A percentile compares a stretch with the other conserved stretches of the same genome.
phyloP scores from a whole-genome alignment of 2,329 filamentous ascomycete species.

The Arthrobotrys pseudoclavata region DNA sequence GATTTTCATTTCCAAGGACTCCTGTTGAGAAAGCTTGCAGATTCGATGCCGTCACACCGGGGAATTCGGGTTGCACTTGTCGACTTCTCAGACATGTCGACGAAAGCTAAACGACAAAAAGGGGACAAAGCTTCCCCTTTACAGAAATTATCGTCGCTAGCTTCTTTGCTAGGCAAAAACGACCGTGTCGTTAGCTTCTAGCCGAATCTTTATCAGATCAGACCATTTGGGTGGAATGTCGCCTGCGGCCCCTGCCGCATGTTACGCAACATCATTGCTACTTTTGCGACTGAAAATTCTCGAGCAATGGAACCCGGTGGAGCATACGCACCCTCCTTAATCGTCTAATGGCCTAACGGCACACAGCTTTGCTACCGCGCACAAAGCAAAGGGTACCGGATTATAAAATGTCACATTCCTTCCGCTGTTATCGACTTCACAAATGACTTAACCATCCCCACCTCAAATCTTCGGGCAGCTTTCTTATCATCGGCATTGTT shows the following conservation, averaged over 20 bases:
- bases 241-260: conserved; percentile 15
- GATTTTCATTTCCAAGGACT: neutral
- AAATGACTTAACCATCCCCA: neutral
- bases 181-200: neutral
- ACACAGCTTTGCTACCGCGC: neutral
- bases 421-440: neutral
- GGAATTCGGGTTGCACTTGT: conserved; percentile 38
- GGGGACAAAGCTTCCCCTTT: neutral
- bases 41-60: conserved; percentile 34
- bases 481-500: neutral
- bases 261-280: conserved; percentile 11
- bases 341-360: neutral
- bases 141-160: neutral
- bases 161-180: conserved; percentile 1
- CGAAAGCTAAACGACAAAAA: neutral
- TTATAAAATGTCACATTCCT: conserved; percentile 19
- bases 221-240: conserved; percentile 9
- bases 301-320: conserved; percentile 4
- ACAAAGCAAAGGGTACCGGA: neutral
- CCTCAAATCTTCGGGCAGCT: neutral
- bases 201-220: conserved; percentile 18
- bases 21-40: conserved; percentile 6
- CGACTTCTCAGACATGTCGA: neutral
- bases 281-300: conserved; percentile 23
- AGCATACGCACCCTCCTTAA: neutral